Percentiles rank a stretch among this genome's conserved stretches.
These are phyloP conservation scores for Sporothrix protearum DNA, from an alignment of 2,329 filamentous ascomycete species.

Conservation along the genomic window DNA sequence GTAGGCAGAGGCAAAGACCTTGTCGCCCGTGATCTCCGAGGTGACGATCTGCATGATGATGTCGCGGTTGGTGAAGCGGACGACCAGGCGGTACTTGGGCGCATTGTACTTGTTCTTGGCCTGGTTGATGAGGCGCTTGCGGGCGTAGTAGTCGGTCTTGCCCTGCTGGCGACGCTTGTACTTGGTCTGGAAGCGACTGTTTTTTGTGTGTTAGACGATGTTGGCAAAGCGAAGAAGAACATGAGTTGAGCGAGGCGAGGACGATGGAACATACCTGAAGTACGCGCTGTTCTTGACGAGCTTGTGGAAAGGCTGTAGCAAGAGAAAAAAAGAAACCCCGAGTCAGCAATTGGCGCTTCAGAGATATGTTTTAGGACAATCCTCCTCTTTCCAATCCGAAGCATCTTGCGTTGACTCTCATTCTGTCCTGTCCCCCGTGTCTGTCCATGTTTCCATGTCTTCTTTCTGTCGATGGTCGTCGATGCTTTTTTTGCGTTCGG, in stretches of 20 bases:
- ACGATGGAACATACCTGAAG: conserved; percentile 66
- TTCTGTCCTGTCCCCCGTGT: not conserved
- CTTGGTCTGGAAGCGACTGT: conserved; percentile 98
- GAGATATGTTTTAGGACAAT: conserved; percentile 45
- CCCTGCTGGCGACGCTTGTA: conserved; percentile 94
- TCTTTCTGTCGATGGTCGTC: conserved; percentile 19
- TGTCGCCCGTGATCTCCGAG: conserved; percentile 96
- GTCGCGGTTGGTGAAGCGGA: conserved; percentile 99
- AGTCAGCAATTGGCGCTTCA: conserved; percentile 99
- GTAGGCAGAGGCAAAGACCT: conserved; percentile 91
- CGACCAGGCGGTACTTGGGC: conserved; percentile 98
- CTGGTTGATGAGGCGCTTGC: conserved; percentile 99
- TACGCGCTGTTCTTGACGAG: conserved; percentile 96
- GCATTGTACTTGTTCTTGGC: conserved; percentile 99
- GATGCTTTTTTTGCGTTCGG: conserved; percentile 9
- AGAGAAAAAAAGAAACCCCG: conserved; percentile 57
- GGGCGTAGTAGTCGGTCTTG: conserved; percentile 99
- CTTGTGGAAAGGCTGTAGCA: conserved; percentile 80
- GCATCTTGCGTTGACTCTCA: conserved; percentile 94
- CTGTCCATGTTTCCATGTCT: conserved; percentile 21
- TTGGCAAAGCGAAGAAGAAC: not conserved
- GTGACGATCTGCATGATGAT: conserved; percentile 97
- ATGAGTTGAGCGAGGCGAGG: not conserved
- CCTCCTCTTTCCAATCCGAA: conserved; percentile 65
- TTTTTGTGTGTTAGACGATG: not conserved